Conservation (phyloP, 805 yeast species). For the Jamesozyma hellenica region DNA sequence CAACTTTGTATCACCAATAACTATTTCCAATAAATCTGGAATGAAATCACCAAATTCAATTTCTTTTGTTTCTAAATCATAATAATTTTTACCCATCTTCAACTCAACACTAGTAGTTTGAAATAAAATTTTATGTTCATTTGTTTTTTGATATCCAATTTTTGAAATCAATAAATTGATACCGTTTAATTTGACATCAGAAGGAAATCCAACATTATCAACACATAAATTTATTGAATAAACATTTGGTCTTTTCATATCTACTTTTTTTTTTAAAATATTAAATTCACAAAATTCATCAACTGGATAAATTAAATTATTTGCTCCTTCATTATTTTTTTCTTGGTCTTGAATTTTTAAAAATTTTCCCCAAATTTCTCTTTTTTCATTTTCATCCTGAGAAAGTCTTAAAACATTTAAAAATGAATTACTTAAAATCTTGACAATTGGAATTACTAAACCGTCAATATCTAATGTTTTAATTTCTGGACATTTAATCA, state of each 20-base stretch:
- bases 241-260: slow-evolving; percentile 11
- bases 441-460: slow-evolving; percentile 17
- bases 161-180: slow-evolving; percentile 15
- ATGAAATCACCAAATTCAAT: slow-evolving; percentile 20
- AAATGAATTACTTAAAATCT: slow-evolving; percentile 24
- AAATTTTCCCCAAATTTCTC: slow-evolving; percentile 23
- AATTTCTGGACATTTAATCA: slow-evolving; percentile 30
- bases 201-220: slow-evolving; percentile 12
- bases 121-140: slow-evolving; percentile 10
- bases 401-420: slow-evolving; percentile 21
- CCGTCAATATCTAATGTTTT: slow-evolving; percentile 17
- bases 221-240: slow-evolving; percentile 15
- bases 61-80: slow-evolving; percentile 12
- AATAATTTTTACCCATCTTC: slow-evolving; percentile 4
- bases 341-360: slow-evolving; percentile 9
- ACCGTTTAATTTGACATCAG: slow-evolving; percentile 10
- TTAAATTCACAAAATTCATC: slow-evolving; percentile 17
- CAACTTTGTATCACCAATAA: slow-evolving; percentile 21
- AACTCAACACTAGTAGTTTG: slow-evolving; percentile 5
- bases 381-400: slow-evolving; percentile 9
- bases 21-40: slow-evolving; percentile 15
- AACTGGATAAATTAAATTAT: slow-evolving; percentile 17
- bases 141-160: slow-evolving; percentile 3
- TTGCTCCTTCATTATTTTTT: slow-evolving; percentile 5
- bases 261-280: slow-evolving; percentile 2